Evolutionary conservation across 2,329 filamentous ascomycete genomes (phyloP), one percentile per base, ranked within the genome.

Genomic region (Malbranchea cinnamomea): DNA sequence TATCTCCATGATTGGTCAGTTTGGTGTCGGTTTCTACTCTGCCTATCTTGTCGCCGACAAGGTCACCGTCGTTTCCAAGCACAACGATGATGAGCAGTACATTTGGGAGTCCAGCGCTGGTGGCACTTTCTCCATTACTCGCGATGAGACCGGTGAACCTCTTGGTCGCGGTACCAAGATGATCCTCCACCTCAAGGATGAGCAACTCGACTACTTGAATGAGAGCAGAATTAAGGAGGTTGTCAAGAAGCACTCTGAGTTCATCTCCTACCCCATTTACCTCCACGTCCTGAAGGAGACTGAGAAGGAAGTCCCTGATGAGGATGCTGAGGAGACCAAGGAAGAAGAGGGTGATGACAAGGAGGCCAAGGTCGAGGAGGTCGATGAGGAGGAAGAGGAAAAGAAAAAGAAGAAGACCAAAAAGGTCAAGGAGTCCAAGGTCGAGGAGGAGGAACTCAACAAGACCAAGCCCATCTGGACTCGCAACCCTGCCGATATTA

Each of bases 391-490:
- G 52, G 76, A 78, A 39, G 68, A 78, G 47, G 73, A 81, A 46
- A 74, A 93, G 68, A 87, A 91, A 71, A 75, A 85, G 68, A 75
- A 76, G 60, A 94, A 95, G 82, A 94, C 85, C 62, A 95, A 95
- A 81, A 98, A 84, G 70, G 57, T 98, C 68, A 98, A 93, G 77
- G 87, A 95, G 74, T 85, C 78, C 60, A 87, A 83, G 68, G 80
- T 94, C 39, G 87, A 95, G 67, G 85, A 98, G 67, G 89, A 98
- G 67, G 89, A 98, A 68, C 79, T 98, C 58, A 98, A 98, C 78
- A 95, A 95, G 79, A 89, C 87, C 65, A 95, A 98, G 79, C 87
- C 87, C 59, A 98, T 98, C 71, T 98, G 87, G 87, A 95, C 89
- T 46, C 81, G 87, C 59, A 95, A 95, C 68, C 89, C 89, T 41